phyloP scores from a whole-genome alignment of 306 rosid species.

The Vachellia pachyceras region DNA sequence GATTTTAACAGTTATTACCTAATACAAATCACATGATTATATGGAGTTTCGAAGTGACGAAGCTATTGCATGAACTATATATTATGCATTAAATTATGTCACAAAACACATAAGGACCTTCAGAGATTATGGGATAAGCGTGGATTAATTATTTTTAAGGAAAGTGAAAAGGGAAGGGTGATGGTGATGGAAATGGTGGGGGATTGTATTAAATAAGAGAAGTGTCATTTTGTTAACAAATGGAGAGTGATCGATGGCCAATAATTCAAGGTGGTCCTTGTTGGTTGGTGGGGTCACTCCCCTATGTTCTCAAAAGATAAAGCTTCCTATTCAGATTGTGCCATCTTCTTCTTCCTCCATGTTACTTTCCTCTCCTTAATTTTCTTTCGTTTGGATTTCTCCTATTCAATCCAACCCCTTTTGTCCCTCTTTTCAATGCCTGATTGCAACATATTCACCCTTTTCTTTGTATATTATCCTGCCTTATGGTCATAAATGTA shows the following conservation, averaged over 20 bases:
- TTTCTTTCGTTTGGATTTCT: conserved; percentile 8
- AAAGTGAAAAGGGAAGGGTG: background rate
- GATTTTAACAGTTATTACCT: too few species aligned
- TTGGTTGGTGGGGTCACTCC: background rate
- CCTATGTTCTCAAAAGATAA: background rate
- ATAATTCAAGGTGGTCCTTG: conserved; percentile 9
- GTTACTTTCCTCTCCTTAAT: background rate
- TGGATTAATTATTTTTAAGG: background rate
- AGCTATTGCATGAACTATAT: background rate
- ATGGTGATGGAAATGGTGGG: background rate
- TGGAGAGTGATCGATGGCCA: background rate
- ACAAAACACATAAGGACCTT: background rate
- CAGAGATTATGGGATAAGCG: background rate
- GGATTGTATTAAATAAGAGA: conserved; percentile 14
- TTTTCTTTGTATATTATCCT: background rate
- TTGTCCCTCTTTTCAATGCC: background rate
- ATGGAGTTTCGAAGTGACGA: background rate
- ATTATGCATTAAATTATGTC: background rate
- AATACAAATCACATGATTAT: background rate
- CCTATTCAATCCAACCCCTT: background rate
- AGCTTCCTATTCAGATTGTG: background rate
- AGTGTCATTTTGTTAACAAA: conserved; percentile 10
- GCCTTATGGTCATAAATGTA: background rate
- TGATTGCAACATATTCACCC: background rate
- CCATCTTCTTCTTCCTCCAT: background rate